Evolutionary conservation across 805 yeast genomes (phyloP), one percentile per base, ranked within the genome.

Genomic region (Henningerozyma blattae): DNA sequence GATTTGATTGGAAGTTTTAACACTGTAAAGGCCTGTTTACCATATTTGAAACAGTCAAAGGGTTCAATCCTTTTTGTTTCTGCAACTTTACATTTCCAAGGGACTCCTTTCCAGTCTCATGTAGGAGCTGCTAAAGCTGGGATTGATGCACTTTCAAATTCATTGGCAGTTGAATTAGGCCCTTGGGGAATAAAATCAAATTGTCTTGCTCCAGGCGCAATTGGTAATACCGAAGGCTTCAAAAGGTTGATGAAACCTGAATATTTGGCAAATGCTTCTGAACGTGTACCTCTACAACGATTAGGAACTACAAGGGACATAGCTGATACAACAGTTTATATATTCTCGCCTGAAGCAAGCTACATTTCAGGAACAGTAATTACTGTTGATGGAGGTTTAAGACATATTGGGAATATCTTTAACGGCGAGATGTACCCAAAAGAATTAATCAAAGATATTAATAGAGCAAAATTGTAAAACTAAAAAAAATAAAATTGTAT

Each of bases 41-140:
- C 70, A 25, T 70, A 82, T 53, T 67, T 87, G 42, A 62, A 68
- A 31, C 63, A 68, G 48, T 70, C 69, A 46, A 75, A 73, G 55
- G 96, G 97, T 18, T 59, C 75, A 3, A 64, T 84, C 13, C 44
- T 87, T 10, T 85, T 87, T 46, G 82, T 89, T 15, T 72, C 87
- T 32, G 93, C 97, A 2, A 87, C 96, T 2, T 67, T 89, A 39
- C 96, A 89, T 58, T 83, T 82, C 56, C 71, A 75, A 46, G 96
- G 96, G 9, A 74, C 81, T 19, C 94, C 95, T 12, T 75, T 80
- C 62, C 96, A 89, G 59, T 48, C 75, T 5, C 96, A 89, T 49
- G 95, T 86, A 3, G 79, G 87, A 5, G 95, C 96, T 0, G 96
- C 96, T 3, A 89, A 89, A 59, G 95, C 96, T 1, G 97, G 95